Percentiles rank a stretch among this genome's conserved stretches.
Evolutionary conservation across 768 basidiomycete genomes (phyloP).

Genomic region (Holtermannia corniformis): DNA sequence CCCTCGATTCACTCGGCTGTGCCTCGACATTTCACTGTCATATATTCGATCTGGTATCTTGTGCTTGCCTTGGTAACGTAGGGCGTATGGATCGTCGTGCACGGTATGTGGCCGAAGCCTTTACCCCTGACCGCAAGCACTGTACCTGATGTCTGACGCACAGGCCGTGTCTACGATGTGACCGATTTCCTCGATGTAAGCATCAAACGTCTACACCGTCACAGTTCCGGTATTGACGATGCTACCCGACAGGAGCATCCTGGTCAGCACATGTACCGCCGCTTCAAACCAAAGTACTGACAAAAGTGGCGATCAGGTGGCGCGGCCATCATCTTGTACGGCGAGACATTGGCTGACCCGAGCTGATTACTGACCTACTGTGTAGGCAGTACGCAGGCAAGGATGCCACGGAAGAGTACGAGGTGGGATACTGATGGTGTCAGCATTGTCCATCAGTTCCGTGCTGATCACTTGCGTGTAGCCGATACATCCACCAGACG

Average conservation of each 20-base stretch:
- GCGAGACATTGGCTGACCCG: background rate
- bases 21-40: too few relatives aligned
- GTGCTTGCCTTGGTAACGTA: background rate
- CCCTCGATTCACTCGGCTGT: too few relatives aligned
- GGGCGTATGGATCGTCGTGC: slow-evolving; percentile 40
- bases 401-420: slow-evolving; percentile 59
- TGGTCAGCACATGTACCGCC: slow-evolving; percentile 10
- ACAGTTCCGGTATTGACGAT: background rate
- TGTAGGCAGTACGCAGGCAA: slow-evolving; percentile 61
- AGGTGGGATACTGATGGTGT: slow-evolving; percentile 12
- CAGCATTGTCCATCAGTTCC: too few relatives aligned
- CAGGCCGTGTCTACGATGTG: slow-evolving; percentile 40
- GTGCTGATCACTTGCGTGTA: slow-evolving; percentile 55
- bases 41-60: too few relatives aligned
- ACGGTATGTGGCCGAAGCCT: slow-evolving; percentile 17
- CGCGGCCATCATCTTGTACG: slow-evolving; percentile 58
- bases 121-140: background rate
- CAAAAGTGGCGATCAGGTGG: slow-evolving; percentile 70
- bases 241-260: slow-evolving; percentile 31
- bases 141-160: background rate
- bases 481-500: slow-evolving; percentile 76
- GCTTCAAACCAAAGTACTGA: background rate
- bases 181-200: slow-evolving; percentile 40
- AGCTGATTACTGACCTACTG: background rate
- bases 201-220: background rate